Conservation (phyloP, 2,329 filamentous ascomycete species). For the Aspergillus caelatus region DNA sequence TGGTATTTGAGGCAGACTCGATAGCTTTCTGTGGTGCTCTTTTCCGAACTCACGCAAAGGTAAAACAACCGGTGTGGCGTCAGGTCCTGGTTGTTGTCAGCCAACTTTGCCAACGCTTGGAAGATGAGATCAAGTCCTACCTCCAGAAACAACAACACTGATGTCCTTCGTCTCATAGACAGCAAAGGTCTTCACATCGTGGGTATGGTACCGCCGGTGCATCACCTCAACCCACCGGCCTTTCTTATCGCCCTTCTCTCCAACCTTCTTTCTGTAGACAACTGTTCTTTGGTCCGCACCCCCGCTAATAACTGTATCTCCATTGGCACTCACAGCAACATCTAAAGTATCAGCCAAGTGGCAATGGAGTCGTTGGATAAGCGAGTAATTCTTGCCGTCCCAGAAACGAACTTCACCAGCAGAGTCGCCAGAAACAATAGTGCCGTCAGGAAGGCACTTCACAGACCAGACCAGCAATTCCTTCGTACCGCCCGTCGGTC, state of each 20-base stretch:
- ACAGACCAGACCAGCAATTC: constrained; percentile 93
- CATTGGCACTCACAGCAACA: constrained; percentile 79
- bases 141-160: constrained; percentile 89
- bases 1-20: constrained; percentile 79
- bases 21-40: constrained; percentile 79
- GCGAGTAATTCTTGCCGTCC: constrained; percentile 89
- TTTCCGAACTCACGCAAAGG: constrained; percentile 76
- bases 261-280: constrained; percentile 68
- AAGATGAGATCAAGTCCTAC: constrained; percentile 51
- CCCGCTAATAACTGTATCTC: constrained; percentile 80
- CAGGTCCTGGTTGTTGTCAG: constrained; percentile 64
- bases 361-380: constrained; percentile 80
- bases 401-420: constrained; percentile 92
- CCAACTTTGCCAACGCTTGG: not conserved
- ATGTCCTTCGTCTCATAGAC: constrained; percentile 81
- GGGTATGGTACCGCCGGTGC: constrained; percentile 83
- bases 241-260: constrained; percentile 55
- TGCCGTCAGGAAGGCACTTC: constrained; percentile 81
- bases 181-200: constrained; percentile 94
- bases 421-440: constrained; percentile 93
- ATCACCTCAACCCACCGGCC: constrained; percentile 81
- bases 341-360: constrained; percentile 91
- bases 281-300: constrained; percentile 90
- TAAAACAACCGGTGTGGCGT: constrained; percentile 79
- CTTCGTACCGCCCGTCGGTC: constrained; percentile 74